Evolutionary conservation across 192 early-diverging fungal genomes (phyloP), one percentile per base, ranked within the genome.

Genomic region (Allomyces arbusculus): DNA sequence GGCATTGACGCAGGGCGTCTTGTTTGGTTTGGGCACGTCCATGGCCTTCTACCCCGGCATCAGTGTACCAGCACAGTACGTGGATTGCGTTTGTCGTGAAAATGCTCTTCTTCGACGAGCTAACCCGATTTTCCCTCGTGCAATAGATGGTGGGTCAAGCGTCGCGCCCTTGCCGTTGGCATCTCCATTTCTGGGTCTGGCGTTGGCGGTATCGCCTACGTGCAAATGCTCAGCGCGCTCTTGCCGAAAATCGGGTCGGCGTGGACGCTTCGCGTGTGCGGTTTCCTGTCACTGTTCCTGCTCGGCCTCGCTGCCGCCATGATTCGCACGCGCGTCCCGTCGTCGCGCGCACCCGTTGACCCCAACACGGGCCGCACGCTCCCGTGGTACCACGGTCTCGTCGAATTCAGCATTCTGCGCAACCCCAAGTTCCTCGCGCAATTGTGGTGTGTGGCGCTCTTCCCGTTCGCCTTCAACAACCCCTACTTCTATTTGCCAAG

Each of bases 161-260:
- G 76, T 12, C 74, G 79, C 50, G 82, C 79, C 4, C 61, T 82
- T 14, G 84, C 84, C 4, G 65, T 79, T 1, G 84, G 84, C 10
- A 73, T 79, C 40, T 75, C 78, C n/a, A 72, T 75, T 24, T 66
- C 84, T 61, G 89, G 89, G 3, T 76, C 79, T 11, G 89, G 89
- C 20, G 69, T 87, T 62, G 89, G 89, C 50, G 88, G 87, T 1
- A 71, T 90, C 10, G 75, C 80, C 23, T 73, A 87, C 67, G 74
- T 81, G 1, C 78, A 79, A n/a, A 71, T 88, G 24, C 77, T 77
- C 66, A 79, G 77, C 24, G 33, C 70, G 26, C 74, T 89, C 14
- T 76, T 89, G 26, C 71, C 73, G 24, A 66, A 58, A 9, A 50
- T 85, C 16, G 87, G 84, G 1, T 71, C 77, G 23, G 58, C 65